These are phyloP conservation scores for Aspergillus quadrilineatus DNA, from an alignment of 2,329 filamentous ascomycete genomes.

Conservation along the genomic window DNA sequence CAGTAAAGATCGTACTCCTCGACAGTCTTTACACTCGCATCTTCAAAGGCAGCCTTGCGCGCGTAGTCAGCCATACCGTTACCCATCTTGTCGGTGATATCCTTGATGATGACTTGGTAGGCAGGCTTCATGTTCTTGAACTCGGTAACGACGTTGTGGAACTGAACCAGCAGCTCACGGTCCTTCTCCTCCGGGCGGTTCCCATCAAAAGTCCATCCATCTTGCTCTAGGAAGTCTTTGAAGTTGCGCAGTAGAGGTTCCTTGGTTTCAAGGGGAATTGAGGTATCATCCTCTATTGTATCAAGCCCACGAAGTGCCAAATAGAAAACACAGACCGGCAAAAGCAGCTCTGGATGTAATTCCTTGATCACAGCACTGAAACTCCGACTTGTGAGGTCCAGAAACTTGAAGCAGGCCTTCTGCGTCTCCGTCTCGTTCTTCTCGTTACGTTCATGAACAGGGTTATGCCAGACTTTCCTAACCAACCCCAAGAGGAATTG, in stretches of 20 bases:
- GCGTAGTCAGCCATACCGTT: constrained; percentile 98
- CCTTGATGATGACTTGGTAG: constrained; percentile 84
- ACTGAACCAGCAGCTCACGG: constrained; percentile 85
- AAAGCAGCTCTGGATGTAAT: constrained; percentile 87
- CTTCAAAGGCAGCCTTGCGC: constrained; percentile 76
- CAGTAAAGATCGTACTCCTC: constrained; percentile 95
- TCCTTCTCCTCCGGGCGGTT: constrained; percentile 94
- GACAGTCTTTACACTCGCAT: constrained; percentile 76
- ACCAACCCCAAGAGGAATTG: background rate
- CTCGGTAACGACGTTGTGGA: constrained; percentile 81
- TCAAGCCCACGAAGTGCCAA: constrained; percentile 87
- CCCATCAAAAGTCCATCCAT: constrained; percentile 86
- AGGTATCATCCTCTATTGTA: constrained; percentile 99
- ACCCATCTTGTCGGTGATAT: constrained; percentile 92
- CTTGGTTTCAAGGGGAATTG: constrained; percentile 76
- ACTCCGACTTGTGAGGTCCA: constrained; percentile 86
- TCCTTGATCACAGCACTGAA: constrained; percentile 94
- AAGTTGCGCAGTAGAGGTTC: constrained; percentile 84
- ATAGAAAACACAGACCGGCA: constrained; percentile 90
- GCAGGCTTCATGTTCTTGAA: constrained; percentile 82
- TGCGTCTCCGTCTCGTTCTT: constrained; percentile 72
- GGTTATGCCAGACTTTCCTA: constrained; percentile 96
- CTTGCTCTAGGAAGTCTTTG: constrained; percentile 71
- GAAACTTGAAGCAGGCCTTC: constrained; percentile 79
- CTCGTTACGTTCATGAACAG: constrained; percentile 79